A percentile compares a stretch with the other conserved stretches of the same genome.
phyloP scores from a whole-genome alignment of 768 basidiomycete genomes.

The Sporobolomyces roseus region DNA sequence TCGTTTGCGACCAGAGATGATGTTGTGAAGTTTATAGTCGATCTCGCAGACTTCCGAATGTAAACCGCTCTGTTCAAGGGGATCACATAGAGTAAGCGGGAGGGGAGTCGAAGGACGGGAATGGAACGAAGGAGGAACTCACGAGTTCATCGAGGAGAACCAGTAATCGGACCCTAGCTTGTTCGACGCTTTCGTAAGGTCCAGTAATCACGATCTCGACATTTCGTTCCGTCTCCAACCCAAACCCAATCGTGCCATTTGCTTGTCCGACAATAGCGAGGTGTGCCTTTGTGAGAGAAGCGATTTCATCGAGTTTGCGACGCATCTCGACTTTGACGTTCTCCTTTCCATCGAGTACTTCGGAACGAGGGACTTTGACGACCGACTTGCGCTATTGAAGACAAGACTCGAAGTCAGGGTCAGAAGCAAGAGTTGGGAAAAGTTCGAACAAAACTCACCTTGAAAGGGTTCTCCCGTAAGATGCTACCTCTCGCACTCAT shows the following conservation, averaged over 20 bases:
- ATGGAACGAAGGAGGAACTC: slow-evolving; percentile 48
- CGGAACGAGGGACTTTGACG: slow-evolving; percentile 86
- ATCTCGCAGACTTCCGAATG: slow-evolving; percentile 89
- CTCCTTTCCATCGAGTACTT: slow-evolving; percentile 72
- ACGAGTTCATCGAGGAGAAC: slow-evolving; percentile 95
- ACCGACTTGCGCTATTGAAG: slow-evolving; percentile 65
- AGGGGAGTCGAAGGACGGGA: not conserved
- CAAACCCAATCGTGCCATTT: slow-evolving; percentile 74
- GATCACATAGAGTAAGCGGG: not conserved
- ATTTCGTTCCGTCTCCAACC: slow-evolving; percentile 87
- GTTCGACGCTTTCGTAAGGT: slow-evolving; percentile 74
- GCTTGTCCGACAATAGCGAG: slow-evolving; percentile 81
- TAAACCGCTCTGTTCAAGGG: slow-evolving; percentile 68
- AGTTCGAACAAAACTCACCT: slow-evolving; percentile 47
- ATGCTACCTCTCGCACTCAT: slow-evolving; percentile 84
- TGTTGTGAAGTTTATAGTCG: slow-evolving; percentile 87
- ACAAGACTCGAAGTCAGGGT: slow-evolving; percentile 23
- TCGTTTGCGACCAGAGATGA: slow-evolving; percentile 85
- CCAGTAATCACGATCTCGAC: slow-evolving; percentile 92
- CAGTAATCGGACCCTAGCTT: slow-evolving; percentile 81
- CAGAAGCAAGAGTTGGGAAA: not conserved
- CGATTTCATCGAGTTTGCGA: slow-evolving; percentile 74
- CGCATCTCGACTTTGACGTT: slow-evolving; percentile 45
- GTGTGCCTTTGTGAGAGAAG: slow-evolving; percentile 83
- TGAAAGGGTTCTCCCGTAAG: slow-evolving; percentile 80